Evolutionary conservation across 2,329 filamentous ascomycete genomes (phyloP).

Genomic region (Mollisiaceae sp.): DNA sequence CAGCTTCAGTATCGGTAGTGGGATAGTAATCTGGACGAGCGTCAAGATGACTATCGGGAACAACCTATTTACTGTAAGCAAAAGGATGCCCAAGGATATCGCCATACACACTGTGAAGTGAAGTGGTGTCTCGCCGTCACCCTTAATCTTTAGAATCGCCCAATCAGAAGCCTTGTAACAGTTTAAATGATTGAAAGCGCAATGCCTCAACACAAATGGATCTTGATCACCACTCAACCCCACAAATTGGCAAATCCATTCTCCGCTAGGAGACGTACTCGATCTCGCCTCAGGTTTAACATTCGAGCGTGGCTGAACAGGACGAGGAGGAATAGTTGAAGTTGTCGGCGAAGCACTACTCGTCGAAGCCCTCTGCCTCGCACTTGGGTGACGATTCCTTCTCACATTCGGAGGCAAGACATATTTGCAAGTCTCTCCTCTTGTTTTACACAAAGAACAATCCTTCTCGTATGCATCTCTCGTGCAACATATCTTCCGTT

Average conservation of each 20-base stretch:
- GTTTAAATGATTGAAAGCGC: conserved; percentile 37
- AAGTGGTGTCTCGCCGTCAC: conserved; percentile 30
- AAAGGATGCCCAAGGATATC: too few relatives aligned
- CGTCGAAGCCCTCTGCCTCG: conserved; percentile 22
- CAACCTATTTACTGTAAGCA: conserved; percentile 26
- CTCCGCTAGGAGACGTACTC: conserved; percentile 2
- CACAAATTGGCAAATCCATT: conserved; percentile 37
- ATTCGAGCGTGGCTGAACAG: conserved; percentile 8
- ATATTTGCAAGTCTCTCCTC: conserved; percentile 37
- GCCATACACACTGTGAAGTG: conserved; percentile 33
- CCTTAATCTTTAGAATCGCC: conserved; percentile 35
- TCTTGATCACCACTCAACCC: conserved; percentile 39
- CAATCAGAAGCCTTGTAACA: conserved; percentile 37
- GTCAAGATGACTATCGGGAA: conserved; percentile 36
- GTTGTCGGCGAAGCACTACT: conserved; percentile 27
- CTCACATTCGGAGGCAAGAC: conserved; percentile 35
- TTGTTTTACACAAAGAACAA: conserved; percentile 35
- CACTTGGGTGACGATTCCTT: conserved; percentile 25
- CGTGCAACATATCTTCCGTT: conserved; percentile 39
- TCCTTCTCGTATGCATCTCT: conserved; percentile 36
- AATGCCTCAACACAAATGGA: conserved; percentile 37
- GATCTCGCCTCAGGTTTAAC: not conserved
- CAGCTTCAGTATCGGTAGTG: conserved; percentile 32
- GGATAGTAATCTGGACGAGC: conserved; percentile 35
- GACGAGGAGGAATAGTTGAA: conserved; percentile 19